Percentiles rank a stretch among this genome's conserved stretches.
phyloP scores from a whole-genome alignment of 225 moss, liverwort and hornwort genomes.

The Marchantia polymorpha region DNA sequence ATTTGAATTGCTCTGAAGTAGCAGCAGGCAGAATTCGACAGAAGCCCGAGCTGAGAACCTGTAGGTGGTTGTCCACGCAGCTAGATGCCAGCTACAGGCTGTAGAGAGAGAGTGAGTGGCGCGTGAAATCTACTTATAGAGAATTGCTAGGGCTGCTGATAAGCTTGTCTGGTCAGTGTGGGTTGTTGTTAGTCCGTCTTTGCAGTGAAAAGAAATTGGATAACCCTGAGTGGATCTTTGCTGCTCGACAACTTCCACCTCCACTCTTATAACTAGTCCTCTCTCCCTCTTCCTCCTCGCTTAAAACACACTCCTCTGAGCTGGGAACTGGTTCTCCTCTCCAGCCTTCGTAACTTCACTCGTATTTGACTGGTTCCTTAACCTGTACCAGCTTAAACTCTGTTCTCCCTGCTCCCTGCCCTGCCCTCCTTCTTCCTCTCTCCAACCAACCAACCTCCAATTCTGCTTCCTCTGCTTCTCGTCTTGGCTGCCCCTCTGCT shows the following conservation, averaged over 20 bases:
- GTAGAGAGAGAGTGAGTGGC: not conserved
- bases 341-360: not conserved
- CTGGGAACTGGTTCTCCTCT: not conserved
- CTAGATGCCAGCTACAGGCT: not conserved
- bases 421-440: not conserved
- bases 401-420: not conserved
- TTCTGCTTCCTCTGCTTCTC: conserved; percentile 3
- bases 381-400: not conserved
- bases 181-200: not conserved
- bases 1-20: conserved; percentile 1
- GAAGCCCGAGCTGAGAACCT: not conserved
- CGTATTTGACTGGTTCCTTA: not conserved
- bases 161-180: conserved; percentile 11
- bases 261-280: not conserved
- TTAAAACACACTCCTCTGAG: not conserved
- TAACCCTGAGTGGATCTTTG: not conserved
- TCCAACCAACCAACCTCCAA: not conserved
- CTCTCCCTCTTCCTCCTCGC: not conserved
- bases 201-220: not conserved
- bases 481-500: conserved; percentile 12
- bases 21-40: not conserved
- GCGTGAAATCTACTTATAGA: not conserved
- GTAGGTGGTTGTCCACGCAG: not conserved
- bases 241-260: not conserved
- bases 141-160: conserved; percentile 11